These are phyloP conservation scores for Carpinus fangiana DNA, from an alignment of 306 rosid species.

Conservation along the genomic window DNA sequence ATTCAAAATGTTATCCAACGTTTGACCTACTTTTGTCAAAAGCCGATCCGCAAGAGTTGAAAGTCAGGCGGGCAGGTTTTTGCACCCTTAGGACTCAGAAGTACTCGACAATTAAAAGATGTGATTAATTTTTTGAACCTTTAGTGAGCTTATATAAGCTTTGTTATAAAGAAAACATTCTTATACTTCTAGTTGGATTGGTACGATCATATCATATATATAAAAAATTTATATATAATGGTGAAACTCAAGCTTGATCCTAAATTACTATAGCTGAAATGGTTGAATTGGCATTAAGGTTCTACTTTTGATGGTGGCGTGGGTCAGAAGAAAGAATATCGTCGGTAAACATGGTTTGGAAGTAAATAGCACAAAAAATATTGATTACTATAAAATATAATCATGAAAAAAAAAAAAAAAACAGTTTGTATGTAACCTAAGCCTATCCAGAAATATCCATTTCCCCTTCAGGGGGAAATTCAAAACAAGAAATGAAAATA, in stretches of 20 bases:
- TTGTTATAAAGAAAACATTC: too few relatives aligned
- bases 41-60: too few relatives aligned
- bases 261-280: background rate
- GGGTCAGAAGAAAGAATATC: background rate
- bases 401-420: conserved; percentile 21
- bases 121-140: too few relatives aligned
- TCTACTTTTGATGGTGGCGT: background rate
- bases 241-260: background rate
- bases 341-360: background rate
- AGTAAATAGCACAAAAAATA: background rate
- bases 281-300: background rate
- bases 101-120: too few relatives aligned
- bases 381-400: conserved; percentile 30
- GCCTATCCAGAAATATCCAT: conserved; percentile 25
- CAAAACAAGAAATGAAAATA: conserved; percentile 32
- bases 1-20: too few relatives aligned
- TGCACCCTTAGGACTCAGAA: too few relatives aligned
- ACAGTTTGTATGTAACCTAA: conserved; percentile 19
- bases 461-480: conserved; percentile 20
- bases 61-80: too few relatives aligned
- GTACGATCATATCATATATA: too few relatives aligned
- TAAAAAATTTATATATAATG: too few relatives aligned
- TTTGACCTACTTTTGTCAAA: too few relatives aligned
- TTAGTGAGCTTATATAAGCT: too few relatives aligned
- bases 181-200: too few relatives aligned